A percentile compares a stretch with the other conserved stretches of the same genome.
Conservation (phyloP, 441 rosid species). For the Erysimum cheiri region DNA sequence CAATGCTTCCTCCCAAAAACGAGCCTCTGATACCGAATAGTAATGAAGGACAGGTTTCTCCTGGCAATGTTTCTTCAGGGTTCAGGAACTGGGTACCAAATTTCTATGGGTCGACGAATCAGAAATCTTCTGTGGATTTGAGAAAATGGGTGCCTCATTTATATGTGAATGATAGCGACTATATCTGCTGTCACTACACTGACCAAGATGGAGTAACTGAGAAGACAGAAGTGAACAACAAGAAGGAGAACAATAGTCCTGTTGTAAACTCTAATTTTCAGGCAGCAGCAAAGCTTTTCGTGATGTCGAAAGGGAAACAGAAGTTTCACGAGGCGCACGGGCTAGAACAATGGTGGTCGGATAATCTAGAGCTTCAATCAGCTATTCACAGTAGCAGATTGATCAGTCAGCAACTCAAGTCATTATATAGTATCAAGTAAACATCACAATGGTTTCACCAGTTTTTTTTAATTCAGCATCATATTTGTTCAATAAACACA, state of each 20-base stretch:
- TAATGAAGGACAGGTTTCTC: slow-evolving; percentile 42
- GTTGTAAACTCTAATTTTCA: slow-evolving; percentile 42
- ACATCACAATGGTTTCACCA: neutral
- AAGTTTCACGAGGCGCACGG: slow-evolving; percentile 93
- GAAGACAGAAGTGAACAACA: slow-evolving; percentile 30
- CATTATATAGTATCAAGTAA: slow-evolving; percentile 58
- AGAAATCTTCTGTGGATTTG: slow-evolving; percentile 52
- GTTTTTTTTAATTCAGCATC: neutral
- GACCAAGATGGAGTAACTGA: slow-evolving; percentile 54
- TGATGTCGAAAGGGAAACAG: slow-evolving; percentile 85
- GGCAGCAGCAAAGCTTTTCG: slow-evolving; percentile 82
- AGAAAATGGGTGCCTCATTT: slow-evolving; percentile 90
- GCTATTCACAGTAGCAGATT: slow-evolving; percentile 72
- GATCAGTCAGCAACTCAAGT: slow-evolving; percentile 85
- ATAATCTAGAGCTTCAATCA: slow-evolving; percentile 67
- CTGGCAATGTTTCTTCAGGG: slow-evolving; percentile 46
- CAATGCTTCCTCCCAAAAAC: slow-evolving; percentile 67
- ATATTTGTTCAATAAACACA: slow-evolving; percentile 23
- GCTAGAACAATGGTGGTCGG: slow-evolving; percentile 97
- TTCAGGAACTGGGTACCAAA: slow-evolving; percentile 70
- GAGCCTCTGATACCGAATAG: slow-evolving; percentile 28
- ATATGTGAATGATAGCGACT: slow-evolving; percentile 90
- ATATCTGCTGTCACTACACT: slow-evolving; percentile 82
- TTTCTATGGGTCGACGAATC: slow-evolving; percentile 54
- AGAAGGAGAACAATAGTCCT: slow-evolving; percentile 54